A percentile compares a stretch with the other conserved stretches of the same genome.
These are phyloP conservation scores for Candida neerlandica DNA, from an alignment of 1,139 yeast species.

Conservation along the genomic window DNA sequence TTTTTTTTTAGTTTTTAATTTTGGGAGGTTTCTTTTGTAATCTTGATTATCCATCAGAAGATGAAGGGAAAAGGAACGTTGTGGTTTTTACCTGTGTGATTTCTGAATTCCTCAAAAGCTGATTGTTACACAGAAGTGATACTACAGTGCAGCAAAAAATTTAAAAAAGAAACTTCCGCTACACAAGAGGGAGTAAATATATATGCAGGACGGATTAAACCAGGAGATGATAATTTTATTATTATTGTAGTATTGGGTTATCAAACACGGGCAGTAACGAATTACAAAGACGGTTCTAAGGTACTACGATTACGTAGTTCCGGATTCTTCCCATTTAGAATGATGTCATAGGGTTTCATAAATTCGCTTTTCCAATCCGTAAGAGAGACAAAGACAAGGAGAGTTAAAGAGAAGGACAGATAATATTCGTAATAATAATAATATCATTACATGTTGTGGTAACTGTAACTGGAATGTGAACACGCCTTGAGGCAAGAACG, in stretches of 20 bases:
- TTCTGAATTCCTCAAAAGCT: not conserved
- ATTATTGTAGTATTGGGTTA: not conserved
- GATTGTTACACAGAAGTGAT: not conserved
- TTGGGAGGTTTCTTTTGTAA: not conserved
- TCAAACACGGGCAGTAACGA: not conserved
- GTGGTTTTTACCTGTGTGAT: not conserved
- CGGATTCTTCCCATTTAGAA: not conserved
- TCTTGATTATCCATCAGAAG: not conserved
- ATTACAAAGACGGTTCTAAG: conserved; percentile 3
- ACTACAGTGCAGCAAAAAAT: not conserved
- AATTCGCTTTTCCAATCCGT: not conserved
- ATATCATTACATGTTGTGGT: no score
- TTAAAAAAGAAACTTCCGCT: not conserved
- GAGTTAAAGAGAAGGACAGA: not conserved
- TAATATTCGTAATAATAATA: no score
- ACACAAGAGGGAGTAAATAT: no score
- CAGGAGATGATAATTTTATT: not conserved
- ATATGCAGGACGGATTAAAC: not conserved
- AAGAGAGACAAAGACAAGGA: not conserved
- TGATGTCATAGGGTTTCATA: conserved; percentile 2
- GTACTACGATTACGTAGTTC: not conserved
- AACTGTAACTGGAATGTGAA: no score
- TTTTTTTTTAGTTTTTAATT: not conserved
- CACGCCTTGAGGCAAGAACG: no score
- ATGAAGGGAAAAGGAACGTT: conserved; percentile 2